Evolutionary conservation across 805 yeast species (phyloP).

Genomic region (Torulaspora microellipsoides): DNA sequence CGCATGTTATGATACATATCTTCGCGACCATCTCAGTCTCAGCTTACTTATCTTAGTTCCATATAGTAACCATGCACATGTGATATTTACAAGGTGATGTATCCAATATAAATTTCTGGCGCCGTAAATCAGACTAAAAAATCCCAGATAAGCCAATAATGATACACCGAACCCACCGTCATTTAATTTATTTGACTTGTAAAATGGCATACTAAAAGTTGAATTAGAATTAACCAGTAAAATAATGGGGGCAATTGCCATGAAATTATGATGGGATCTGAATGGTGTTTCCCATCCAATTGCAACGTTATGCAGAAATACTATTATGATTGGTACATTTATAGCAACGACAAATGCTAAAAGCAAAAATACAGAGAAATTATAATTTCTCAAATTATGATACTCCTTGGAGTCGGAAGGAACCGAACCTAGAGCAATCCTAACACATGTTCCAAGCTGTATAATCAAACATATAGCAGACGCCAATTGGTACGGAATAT

Average conservation of each 20-base stretch:
- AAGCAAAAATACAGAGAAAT: constrained; percentile 56
- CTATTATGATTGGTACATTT: constrained; percentile 71
- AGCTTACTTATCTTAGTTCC: neutral
- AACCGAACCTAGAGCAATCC: constrained; percentile 22
- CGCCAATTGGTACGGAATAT: constrained; percentile 79
- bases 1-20: no score
- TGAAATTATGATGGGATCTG: constrained; percentile 76
- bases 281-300: constrained; percentile 81
- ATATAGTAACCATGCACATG: constrained; percentile 41
- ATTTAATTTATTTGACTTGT: constrained; percentile 17
- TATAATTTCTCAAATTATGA: constrained; percentile 48
- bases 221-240: constrained; percentile 52
- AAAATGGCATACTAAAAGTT: constrained; percentile 44
- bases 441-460: constrained; percentile 52
- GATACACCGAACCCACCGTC: constrained; percentile 35
- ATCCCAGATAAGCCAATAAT: constrained; percentile 47
- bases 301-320: constrained; percentile 74
- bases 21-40: no score
- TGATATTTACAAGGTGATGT: constrained; percentile 67
- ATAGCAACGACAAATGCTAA: constrained; percentile 79
- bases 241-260: constrained; percentile 72
- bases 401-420: constrained; percentile 9
- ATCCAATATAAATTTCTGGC: constrained; percentile 79
- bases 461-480: constrained; percentile 55
- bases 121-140: constrained; percentile 69